These are phyloP conservation scores for Lathyrus sativus DNA, from an alignment of 306 rosid species.

Conservation along the genomic window DNA sequence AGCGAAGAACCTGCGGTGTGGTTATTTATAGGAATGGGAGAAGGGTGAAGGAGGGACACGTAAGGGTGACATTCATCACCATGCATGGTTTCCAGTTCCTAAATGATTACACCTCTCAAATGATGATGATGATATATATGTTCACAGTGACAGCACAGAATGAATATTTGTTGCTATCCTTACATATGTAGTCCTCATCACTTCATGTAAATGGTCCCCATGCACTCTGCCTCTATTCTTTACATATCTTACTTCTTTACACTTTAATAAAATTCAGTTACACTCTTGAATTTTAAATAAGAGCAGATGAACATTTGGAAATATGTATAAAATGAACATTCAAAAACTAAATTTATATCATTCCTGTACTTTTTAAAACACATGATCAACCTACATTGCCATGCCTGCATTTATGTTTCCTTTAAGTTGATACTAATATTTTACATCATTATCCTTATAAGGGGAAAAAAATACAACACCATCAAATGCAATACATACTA, in stretches of 20 bases:
- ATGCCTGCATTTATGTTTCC: slow-evolving; percentile 1
- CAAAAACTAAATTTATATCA: neutral
- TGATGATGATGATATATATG: neutral
- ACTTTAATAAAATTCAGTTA: neutral
- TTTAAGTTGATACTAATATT: neutral
- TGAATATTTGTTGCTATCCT: slow-evolving; percentile 1
- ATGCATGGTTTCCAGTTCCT: slow-evolving; percentile 43
- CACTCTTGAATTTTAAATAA: neutral
- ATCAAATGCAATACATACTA: slow-evolving; percentile 13
- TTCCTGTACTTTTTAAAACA: neutral
- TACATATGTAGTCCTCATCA: neutral
- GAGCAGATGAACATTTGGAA: neutral
- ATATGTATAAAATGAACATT: neutral
- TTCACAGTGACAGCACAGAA: neutral
- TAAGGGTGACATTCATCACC: slow-evolving; percentile 49
- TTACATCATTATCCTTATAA: neutral
- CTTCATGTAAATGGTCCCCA: slow-evolving; percentile 2
- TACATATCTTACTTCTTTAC: neutral
- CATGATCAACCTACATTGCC: slow-evolving; percentile 13
- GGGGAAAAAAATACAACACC: neutral
- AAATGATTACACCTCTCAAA: slow-evolving; percentile 46
- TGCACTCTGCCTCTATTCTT: neutral
- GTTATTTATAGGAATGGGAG: slow-evolving; percentile 28
- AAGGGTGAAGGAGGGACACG: slow-evolving; percentile 36
- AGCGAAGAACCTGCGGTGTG: neutral